Conservation (phyloP, 345 rosid genomes). For the Hibiscus mutabilis region DNA sequence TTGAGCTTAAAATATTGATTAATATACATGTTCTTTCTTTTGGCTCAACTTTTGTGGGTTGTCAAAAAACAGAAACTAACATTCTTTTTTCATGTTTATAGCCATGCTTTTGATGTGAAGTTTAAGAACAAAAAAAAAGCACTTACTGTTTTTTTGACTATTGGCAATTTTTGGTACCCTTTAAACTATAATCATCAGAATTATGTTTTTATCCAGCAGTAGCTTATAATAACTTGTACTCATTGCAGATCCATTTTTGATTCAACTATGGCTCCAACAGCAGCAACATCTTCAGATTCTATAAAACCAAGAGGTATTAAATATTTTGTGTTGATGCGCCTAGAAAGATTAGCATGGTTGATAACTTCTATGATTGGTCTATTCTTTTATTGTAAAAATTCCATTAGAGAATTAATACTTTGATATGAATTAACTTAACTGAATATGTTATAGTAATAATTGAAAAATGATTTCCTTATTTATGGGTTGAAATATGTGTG, state of each 20-base stretch:
- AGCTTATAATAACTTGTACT: background rate
- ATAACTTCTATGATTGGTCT: background rate
- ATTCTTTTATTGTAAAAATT: background rate
- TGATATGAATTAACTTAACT: background rate
- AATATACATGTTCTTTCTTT: background rate
- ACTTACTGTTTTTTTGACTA: background rate
- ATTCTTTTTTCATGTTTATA: background rate
- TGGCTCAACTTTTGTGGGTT: background rate
- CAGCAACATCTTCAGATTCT: slow-evolving; percentile 40
- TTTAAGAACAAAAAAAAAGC: background rate
- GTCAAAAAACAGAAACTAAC: background rate
- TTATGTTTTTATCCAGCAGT: background rate
- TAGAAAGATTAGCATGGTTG: background rate
- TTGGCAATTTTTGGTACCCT: background rate
- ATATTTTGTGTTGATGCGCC: slow-evolving; percentile 9
- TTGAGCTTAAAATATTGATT: background rate
- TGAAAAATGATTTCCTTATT: background rate
- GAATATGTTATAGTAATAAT: background rate
- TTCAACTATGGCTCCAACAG: slow-evolving; percentile 48
- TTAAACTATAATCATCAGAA: background rate
- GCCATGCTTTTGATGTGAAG: slow-evolving; percentile 12
- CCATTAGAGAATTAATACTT: background rate
- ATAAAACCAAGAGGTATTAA: slow-evolving; percentile 69
- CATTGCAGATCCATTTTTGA: slow-evolving; percentile 24
- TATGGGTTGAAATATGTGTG: background rate